Evolutionary conservation across 148 eudicot species (phyloP), one percentile per base, ranked within the genome.

Genomic region (Spergularia marina): DNA sequence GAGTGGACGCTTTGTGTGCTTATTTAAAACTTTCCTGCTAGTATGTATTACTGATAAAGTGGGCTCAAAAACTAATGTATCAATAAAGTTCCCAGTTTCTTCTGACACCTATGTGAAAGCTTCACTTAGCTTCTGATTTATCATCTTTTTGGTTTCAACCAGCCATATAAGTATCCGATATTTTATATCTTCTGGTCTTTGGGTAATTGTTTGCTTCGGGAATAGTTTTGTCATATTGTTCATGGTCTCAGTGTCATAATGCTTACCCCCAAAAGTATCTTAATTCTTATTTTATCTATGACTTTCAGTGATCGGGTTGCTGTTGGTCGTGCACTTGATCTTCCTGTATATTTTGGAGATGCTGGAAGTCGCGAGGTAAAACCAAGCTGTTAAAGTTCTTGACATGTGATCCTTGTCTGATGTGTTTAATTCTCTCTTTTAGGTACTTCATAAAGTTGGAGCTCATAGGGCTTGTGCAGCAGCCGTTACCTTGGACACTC

Each of bases 351-450:
- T 78, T 95, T 95, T 82, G 98, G 99, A 73, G 99, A 95, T 88
- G 96, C 98, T 78, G 99, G 98, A 78, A 95, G 99, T 84, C 92
- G 96, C 82, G 99, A 95, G 99, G 99, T 95, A 85, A 81, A 64
- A 52, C 25, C 25, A 74, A 77, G 47, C 39, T 78, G 72, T 71
- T 51, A 70, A 64, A 10, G 53, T 79, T 55, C 16, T 72, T 71
- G 53, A 7, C 56, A 30, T 57, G 30, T 40, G 53, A 71, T 83
- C 80, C 21, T 64, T 65, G 54, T 23, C 70, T 85, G 36, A 79
- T 70, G 67, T 62, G 70, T 75, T 60, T 63, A 65, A 56, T 82
- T 20, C 60, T 30, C 71, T 69, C 39, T 83, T 65, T 21, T 72
- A 95, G 99, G 94, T 95, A 76, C 97, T 95, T 64, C 99, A 95